Evolutionary conservation across 768 basidiomycete genomes (phyloP).

Genomic region (Lenzites betulinus): DNA sequence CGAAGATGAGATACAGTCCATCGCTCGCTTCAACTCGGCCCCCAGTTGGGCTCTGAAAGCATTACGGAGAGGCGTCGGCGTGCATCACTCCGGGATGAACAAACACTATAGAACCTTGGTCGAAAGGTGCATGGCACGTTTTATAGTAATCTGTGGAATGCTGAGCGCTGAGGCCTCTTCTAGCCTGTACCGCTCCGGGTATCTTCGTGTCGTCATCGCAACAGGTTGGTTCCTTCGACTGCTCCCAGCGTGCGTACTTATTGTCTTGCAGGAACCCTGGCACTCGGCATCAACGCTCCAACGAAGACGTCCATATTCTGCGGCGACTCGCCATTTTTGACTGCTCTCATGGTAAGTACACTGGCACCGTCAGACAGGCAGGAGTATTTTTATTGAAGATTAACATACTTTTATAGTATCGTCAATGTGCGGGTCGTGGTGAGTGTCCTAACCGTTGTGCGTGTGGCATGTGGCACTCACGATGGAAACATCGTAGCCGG

Average conservation of each 20-base stretch:
- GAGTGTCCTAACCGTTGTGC: background rate
- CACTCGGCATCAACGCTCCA: conserved; percentile 76
- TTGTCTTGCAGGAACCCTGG: conserved; percentile 53
- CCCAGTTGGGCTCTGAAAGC: conserved; percentile 50
- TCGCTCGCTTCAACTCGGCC: conserved; percentile 37
- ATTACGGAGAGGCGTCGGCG: conserved; percentile 60
- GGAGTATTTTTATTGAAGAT: background rate
- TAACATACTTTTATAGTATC: conserved; percentile 45
- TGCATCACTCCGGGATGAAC: conserved; percentile 74
- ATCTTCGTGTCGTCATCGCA: conserved; percentile 65
- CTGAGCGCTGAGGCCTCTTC: background rate
- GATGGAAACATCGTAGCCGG: conserved; percentile 44
- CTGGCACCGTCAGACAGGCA: background rate
- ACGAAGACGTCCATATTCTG: conserved; percentile 66
- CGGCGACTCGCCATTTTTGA: conserved; percentile 61
- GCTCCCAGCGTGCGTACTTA: background rate
- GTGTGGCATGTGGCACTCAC: background rate
- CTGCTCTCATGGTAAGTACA: conserved; percentile 56
- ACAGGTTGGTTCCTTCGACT: conserved; percentile 44
- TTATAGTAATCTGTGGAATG: background rate
- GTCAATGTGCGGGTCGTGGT: conserved; percentile 68
- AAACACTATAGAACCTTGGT: conserved; percentile 58
- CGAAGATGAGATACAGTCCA: conserved; percentile 44
- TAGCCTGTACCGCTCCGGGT: conserved; percentile 64
- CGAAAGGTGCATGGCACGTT: conserved; percentile 46